These are phyloP conservation scores for Pseudoscleropodium purum DNA, from an alignment of 225 moss, liverwort and hornwort species.

Conservation along the genomic window DNA sequence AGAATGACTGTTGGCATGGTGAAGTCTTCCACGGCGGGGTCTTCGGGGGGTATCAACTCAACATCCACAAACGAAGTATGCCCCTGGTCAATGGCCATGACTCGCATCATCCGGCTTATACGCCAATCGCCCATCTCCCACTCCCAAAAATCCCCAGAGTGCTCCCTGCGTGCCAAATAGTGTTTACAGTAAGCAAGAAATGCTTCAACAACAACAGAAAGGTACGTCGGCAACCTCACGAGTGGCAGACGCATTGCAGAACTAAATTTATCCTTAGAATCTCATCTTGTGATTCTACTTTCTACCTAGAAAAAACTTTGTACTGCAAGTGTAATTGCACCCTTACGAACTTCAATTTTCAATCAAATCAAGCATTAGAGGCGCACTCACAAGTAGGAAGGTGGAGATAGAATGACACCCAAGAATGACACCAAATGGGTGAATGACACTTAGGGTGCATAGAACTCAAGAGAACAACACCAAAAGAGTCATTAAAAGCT, in stretches of 20 bases:
- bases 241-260: background rate
- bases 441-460: background rate
- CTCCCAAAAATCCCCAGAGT: slow-evolving; percentile 73
- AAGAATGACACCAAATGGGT: background rate
- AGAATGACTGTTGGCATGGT: slow-evolving; percentile 67
- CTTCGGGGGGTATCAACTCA: slow-evolving; percentile 33
- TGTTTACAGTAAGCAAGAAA: background rate
- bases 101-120: slow-evolving; percentile 67
- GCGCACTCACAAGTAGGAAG: background rate
- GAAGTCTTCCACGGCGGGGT: slow-evolving; percentile 31
- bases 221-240: no score
- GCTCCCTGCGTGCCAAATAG: background rate
- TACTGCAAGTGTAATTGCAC: background rate
- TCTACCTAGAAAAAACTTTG: background rate
- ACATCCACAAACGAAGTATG: slow-evolving; percentile 78
- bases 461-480: background rate
- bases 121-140: slow-evolving; percentile 99
- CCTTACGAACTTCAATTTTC: background rate
- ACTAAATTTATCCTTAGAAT: background rate
- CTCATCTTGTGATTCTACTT: background rate
- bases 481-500: background rate
- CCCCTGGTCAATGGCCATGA: slow-evolving; percentile 71
- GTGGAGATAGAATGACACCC: background rate
- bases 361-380: background rate
- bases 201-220: background rate